Percentiles rank a stretch among this genome's conserved stretches.
These are phyloP conservation scores for Ceratocystiopsis minuta DNA, from an alignment of 2,329 filamentous ascomycete species.

Conservation along the genomic window DNA sequence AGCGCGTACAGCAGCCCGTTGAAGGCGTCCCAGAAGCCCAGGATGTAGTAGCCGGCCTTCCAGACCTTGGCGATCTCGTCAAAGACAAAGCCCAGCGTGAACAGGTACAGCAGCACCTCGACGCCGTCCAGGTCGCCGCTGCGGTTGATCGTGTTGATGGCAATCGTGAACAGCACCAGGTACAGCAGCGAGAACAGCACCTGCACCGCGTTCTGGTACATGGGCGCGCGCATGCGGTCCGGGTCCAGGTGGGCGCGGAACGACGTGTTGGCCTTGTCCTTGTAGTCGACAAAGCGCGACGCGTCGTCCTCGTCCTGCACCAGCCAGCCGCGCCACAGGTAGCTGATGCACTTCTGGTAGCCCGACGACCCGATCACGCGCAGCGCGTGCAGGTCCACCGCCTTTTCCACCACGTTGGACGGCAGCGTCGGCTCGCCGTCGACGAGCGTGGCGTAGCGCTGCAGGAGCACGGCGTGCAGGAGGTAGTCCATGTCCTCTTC, in stretches of 20 bases:
- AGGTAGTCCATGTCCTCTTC: slow-evolving; percentile 69
- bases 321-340: slow-evolving; percentile 90
- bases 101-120: slow-evolving; percentile 72
- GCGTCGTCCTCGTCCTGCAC: slow-evolving; percentile 91
- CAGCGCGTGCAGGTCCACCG: slow-evolving; percentile 81
- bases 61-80: slow-evolving; percentile 81
- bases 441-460: slow-evolving; percentile 68
- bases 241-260: slow-evolving; percentile 79
- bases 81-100: slow-evolving; percentile 78
- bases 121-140: slow-evolving; percentile 67
- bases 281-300: slow-evolving; percentile 75
- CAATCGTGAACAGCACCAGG: slow-evolving; percentile 67
- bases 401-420: slow-evolving; percentile 79
- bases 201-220: slow-evolving; percentile 84
- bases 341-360: slow-evolving; percentile 87
- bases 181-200: slow-evolving; percentile 72
- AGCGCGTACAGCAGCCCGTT: slow-evolving; percentile 70
- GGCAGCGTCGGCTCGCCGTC: slow-evolving; percentile 55
- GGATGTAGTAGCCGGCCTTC: slow-evolving; percentile 81
- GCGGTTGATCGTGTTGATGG: slow-evolving; percentile 87
- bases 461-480: slow-evolving; percentile 64
- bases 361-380: slow-evolving; percentile 78
- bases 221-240: slow-evolving; percentile 79
- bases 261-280: slow-evolving; percentile 56
- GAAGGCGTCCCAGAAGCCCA: slow-evolving; percentile 95